These are phyloP conservation scores for Xylariaceae sp. DNA, from an alignment of 2,329 filamentous ascomycete species.

Conservation along the genomic window DNA sequence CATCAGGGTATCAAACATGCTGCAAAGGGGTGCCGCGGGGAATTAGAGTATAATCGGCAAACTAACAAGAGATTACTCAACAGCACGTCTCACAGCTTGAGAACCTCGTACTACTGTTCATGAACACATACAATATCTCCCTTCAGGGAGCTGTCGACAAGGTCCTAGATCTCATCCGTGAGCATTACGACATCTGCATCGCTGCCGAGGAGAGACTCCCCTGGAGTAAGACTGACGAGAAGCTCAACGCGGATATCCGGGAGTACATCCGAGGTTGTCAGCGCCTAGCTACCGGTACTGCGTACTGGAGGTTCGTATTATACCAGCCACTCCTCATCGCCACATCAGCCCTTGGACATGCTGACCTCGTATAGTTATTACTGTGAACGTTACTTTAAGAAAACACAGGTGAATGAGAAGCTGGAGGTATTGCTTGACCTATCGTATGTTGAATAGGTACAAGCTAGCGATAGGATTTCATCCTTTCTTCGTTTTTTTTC, in stretches of 20 bases:
- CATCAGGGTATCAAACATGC: no score
- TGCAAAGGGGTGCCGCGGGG: no score
- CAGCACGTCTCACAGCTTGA: constrained; percentile 28
- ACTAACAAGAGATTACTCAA: no score
- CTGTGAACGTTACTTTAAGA: constrained; percentile 27
- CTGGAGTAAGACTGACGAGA: constrained; percentile 26
- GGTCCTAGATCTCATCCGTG: constrained; percentile 25
- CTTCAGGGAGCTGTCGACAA: constrained; percentile 21
- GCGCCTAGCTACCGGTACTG: constrained; percentile 26
- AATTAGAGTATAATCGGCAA: no score
- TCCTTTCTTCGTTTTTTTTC: no score
- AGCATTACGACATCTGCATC: constrained; percentile 26
- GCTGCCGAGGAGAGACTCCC: constrained; percentile 27
- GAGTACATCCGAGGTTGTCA: constrained; percentile 27
- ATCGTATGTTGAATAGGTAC: constrained; percentile 20
- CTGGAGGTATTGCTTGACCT: constrained; percentile 24
- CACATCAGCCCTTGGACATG: no score
- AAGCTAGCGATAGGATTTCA: no score
- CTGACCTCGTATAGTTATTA: constrained; percentile 19
- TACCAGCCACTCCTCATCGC: neutral
- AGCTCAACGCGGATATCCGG: constrained; percentile 25
- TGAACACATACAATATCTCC: constrained; percentile 25
- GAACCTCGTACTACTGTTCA: constrained; percentile 27
- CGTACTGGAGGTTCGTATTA: constrained; percentile 25
- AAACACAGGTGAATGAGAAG: constrained; percentile 22